A percentile compares a stretch with the other conserved stretches of the same genome.
phyloP scores from a whole-genome alignment of 2,329 filamentous ascomycete genomes.

The Fonsecaea nubica region DNA sequence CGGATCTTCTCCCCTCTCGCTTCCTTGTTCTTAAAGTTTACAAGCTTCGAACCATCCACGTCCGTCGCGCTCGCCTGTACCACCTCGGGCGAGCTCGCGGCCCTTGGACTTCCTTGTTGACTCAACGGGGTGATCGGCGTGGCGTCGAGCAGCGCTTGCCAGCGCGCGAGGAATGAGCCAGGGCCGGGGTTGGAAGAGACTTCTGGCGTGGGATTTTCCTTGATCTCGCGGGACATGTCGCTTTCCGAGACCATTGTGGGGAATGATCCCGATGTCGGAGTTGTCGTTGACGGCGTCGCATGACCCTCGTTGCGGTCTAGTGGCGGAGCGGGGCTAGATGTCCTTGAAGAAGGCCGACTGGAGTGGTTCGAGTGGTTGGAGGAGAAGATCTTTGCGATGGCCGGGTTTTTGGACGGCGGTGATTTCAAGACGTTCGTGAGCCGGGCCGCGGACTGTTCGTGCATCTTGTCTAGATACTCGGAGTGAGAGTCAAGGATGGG shows the following conservation, averaged over 20 bases:
- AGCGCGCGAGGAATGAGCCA: constrained; percentile 73
- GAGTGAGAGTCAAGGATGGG: constrained; percentile 66
- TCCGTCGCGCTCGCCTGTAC: constrained; percentile 38
- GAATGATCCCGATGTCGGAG: constrained; percentile 9
- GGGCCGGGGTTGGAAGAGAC: constrained; percentile 62
- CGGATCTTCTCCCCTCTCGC: constrained; percentile 44
- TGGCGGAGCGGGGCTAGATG: constrained; percentile 27
- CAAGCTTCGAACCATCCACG: constrained; percentile 46
- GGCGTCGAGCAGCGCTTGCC: constrained; percentile 74
- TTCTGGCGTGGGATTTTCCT: constrained; percentile 25
- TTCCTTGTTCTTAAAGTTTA: constrained; percentile 47
- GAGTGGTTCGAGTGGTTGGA: constrained; percentile 25
- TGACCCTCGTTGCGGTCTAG: constrained; percentile 15
- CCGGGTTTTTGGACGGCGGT: constrained; percentile 37
- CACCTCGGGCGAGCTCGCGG: constrained; percentile 57
- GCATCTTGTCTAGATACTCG: constrained; percentile 64
- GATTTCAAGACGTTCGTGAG: constrained; percentile 64
- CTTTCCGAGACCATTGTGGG: constrained; percentile 7
- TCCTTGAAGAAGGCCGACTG: constrained; percentile 19
- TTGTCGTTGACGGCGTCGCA: constrained; percentile 2
- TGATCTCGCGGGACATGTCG: constrained; percentile 8
- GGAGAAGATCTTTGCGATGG: constrained; percentile 37
- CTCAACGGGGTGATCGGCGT: constrained; percentile 70
- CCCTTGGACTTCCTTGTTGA: constrained; percentile 60
- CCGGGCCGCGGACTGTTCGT: constrained; percentile 60